Evolutionary conservation across 2,329 filamentous ascomycete species (phyloP), one percentile per base, ranked within the genome.

Genomic region (Fusarium sacchari): DNA sequence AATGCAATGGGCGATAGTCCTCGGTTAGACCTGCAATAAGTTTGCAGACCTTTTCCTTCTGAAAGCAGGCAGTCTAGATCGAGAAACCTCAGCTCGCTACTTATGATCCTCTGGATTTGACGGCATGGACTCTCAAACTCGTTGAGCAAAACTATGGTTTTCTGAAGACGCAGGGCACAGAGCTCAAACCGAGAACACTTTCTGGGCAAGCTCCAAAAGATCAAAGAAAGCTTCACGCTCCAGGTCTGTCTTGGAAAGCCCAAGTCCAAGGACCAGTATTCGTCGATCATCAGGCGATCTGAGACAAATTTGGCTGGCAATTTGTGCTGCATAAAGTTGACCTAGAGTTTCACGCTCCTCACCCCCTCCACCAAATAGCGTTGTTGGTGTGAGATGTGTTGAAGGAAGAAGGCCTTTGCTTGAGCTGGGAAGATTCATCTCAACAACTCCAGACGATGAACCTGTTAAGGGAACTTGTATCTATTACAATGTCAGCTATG

Each of bases 291-390:
- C 86, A 3, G 94, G 91, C 59, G 93, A 88, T 71, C 91, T 91
- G 67, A 92, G 89, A 24, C 91, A 87, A 67, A 99, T 88, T 43
- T 92, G 89, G 78, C 92, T 97, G 10, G 93, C 96, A 74, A 98
- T 92, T 78, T 98, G 96, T 47, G 94, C 94, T 6, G 95, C 95
- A 78, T 97, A 92, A 4, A 98, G 89, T 81, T 98, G 95, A 3
- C 94, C 96, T 10, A 97, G 82, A 1, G 93, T 94, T 79, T 98
- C 95, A 47, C 95, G 89, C 52, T 93, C 91, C 59, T 92, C 88
- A 37, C 92, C 91, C 50, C 95, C 94, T 15, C 93, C 95, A 6
- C 96, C 96, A 1, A 99, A 87, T 6, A 99, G 85, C 1, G 95
- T 97, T 42, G 91, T 96, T 3, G 96, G 94, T 1, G 94, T 97